Evolutionary conservation across 2,329 filamentous ascomycete species (phyloP), one percentile per base, ranked within the genome.

Genomic region (Mycosphaerella sp.): DNA sequence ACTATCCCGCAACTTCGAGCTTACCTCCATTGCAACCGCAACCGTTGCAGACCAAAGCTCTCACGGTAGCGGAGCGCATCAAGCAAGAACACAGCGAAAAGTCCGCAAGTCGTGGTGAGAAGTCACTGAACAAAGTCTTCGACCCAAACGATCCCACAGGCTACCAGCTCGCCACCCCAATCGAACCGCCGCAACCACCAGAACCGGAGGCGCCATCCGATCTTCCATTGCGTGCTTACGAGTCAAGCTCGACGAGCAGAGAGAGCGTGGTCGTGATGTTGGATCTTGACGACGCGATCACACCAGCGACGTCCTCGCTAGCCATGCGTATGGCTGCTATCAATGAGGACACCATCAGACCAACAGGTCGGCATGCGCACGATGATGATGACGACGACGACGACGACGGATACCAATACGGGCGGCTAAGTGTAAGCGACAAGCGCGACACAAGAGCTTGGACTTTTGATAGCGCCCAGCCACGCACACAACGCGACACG

Each of bases 51-150:
- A 58, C 57, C 4, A 51, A 60, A 42, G 54, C 58, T 23, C 55
- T 64, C 11, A 59, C 55, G 10, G 53, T 64, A 7, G 58, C 62
- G 5, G 65, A 69, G 51, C 59, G 57, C 11, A 67, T 70, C 42
- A 73, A 80, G 55, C 75, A 76, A 57, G 73, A 74, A 11, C 78
- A 80, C 62, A 79, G 78, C 56, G 79, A 83, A 61, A 74, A 79
- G 59, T 76, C 78, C 26, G 79, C 81, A 44, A 75, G 77, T 44
- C 73, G 81, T 59, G 81, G 81, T 43, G 78, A 78, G 54, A 74
- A 70, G 41, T 78, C 77, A 2, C 73, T 84, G 61, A 76, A 80
- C 53, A 78, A 80, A 8, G 66, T 84, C 3, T 84, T 83, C 63
- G 74, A 84, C 56, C 73, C 76, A 36, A 45, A 56, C 32, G 71